These are phyloP conservation scores for Tephrocybe rancida DNA, from an alignment of 768 basidiomycete genomes.

Conservation along the genomic window DNA sequence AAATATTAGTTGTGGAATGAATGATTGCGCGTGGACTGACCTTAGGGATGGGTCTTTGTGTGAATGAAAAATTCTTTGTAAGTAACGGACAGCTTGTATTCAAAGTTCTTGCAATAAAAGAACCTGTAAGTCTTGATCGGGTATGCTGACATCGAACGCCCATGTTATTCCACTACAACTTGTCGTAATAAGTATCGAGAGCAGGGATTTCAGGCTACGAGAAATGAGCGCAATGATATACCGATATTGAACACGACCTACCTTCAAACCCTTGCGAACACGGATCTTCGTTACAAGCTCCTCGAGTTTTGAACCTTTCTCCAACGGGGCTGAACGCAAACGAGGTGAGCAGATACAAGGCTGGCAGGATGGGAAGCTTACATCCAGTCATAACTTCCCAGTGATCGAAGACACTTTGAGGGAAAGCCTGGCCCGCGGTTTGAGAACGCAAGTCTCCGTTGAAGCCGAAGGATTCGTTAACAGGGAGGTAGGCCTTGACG, in stretches of 20 bases:
- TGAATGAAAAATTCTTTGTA: constrained; percentile 9
- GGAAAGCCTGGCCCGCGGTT: constrained; percentile 98
- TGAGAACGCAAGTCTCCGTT: constrained; percentile 93
- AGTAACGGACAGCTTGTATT: constrained; percentile 10
- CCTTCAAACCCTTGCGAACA: constrained; percentile 95
- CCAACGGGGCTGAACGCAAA: constrained; percentile 59
- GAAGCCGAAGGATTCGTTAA: constrained; percentile 95
- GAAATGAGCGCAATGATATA: background rate
- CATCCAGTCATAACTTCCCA: constrained; percentile 87
- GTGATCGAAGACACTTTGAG: constrained; percentile 93
- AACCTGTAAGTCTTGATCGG: constrained; percentile 9
- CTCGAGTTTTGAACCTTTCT: constrained; percentile 92
- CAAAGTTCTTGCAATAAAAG: constrained; percentile 7
- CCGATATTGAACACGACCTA: constrained; percentile 22
- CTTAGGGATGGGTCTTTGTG: background rate
- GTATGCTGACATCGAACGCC: constrained; percentile 1
- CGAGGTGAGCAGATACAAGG: constrained; percentile 5
- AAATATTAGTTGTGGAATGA: background rate
- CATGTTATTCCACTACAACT: constrained; percentile 52
- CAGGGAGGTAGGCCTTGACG: constrained; percentile 95
- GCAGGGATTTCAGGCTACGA: constrained; percentile 82
- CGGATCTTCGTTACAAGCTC: constrained; percentile 82
- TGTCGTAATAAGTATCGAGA: constrained; percentile 93
- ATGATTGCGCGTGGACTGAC: background rate
- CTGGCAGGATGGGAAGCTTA: constrained; percentile 35